Base-by-base conservation (phyloP, 176 grass and related monocot genomes). In the Oryza meridionalis region DNA sequence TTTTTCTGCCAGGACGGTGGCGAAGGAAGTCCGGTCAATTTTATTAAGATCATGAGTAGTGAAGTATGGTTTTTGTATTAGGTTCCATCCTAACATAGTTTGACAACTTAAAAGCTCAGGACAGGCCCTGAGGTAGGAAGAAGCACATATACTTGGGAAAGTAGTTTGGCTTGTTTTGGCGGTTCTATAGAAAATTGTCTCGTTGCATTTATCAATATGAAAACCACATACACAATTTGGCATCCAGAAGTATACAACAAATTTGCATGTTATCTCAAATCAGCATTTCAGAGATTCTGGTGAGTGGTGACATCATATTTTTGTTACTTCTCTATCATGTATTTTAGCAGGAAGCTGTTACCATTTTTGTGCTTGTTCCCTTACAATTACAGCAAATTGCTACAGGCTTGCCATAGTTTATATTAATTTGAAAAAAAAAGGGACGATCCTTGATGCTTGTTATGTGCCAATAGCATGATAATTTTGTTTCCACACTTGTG, bases 111-210 rank as follows among this genome's bases (percentile, higher is more conserved):
- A 43, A 43, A 43, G 42, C 7, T 43, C 40, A 42, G 40, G 40
- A 42, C 40, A 42, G 40, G 40, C 7, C 42, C 42, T 43, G 42
- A 43, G 42, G 42, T 43, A 43, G 42, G 42, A 43, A 43, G 42
- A 43, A 1, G 42, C 9, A 43, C 42, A 43, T 43, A 9, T 17
- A 70, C 3, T 22, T 69, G 11, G 21, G 35, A 1, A 5, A 14
- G 31, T 59, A 77, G 72, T 82, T 76, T 64, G 79, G 37, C 21
- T 79, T 67, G 49, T 79, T 67, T 62, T 62, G 58, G 8, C 19
- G 7, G 53, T 55, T 55, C 1, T 55, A 55, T 55, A 21, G 51
- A 7, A 62, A 62, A n/a, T 62, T 62, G n/a, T 62, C n/a, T n/a
- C 9, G 3, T 62, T 62, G 58, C 3, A n/a, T 62, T 22, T 24